These are phyloP conservation scores for Pythium vanterpoolii DNA, from an alignment of 352 stramenopile species.

Conservation along the genomic window DNA sequence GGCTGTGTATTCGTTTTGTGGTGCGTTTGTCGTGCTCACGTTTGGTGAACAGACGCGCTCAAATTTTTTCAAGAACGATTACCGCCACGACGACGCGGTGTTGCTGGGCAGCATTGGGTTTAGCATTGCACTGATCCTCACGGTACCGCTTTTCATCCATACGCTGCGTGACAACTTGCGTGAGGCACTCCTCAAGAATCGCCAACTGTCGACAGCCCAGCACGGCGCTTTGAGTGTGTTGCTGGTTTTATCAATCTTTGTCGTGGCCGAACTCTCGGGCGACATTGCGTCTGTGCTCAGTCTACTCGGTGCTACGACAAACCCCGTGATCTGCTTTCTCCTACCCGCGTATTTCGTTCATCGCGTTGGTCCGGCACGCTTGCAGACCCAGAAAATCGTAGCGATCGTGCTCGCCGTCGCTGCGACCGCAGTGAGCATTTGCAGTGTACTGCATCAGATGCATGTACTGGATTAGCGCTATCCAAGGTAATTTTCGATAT, in stretches of 20 bases:
- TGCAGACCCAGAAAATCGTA: constrained; percentile 41
- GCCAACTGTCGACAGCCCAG: constrained; percentile 37
- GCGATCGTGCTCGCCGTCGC: constrained; percentile 42
- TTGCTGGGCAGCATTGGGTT: constrained; percentile 73
- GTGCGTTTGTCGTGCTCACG: constrained; percentile 82
- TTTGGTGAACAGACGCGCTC: constrained; percentile 74
- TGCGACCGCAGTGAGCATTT: constrained; percentile 40
- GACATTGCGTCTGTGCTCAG: constrained; percentile 85
- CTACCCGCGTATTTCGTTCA: constrained; percentile 80
- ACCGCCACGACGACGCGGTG: constrained; percentile 66
- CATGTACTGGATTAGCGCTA: constrained; percentile 18
- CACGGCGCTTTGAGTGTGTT: constrained; percentile 54
- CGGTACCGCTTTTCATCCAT: constrained; percentile 82
- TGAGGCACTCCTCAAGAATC: constrained; percentile 57
- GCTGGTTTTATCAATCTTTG: constrained; percentile 47
- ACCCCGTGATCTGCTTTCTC: constrained; percentile 86
- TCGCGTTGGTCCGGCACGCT: constrained; percentile 38
- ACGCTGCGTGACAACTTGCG: constrained; percentile 81
- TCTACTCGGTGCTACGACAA: constrained; percentile 80
- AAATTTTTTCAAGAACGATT: constrained; percentile 89
- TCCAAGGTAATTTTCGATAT: background rate
- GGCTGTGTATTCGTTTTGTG: constrained; percentile 71
- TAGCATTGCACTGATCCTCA: constrained; percentile 79
- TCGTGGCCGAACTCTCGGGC: constrained; percentile 62
- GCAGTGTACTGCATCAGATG: constrained; percentile 59